phyloP scores from a whole-genome alignment of 2,329 filamentous ascomycete genomes.

The Venturiaceae sp. region DNA sequence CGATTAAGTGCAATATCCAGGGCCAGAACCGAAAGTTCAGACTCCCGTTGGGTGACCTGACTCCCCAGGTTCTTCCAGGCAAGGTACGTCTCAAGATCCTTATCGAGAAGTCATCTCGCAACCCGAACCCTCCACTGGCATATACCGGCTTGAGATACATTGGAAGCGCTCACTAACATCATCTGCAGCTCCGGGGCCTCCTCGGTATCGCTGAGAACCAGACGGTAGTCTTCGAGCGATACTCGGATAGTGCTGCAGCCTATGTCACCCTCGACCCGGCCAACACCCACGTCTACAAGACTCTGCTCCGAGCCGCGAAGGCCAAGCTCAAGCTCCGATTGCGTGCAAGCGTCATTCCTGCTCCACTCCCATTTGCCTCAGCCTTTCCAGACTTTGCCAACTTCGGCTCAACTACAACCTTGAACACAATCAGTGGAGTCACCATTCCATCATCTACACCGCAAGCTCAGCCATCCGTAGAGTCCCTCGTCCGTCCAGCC shows the following conservation, averaged over 20 bases:
- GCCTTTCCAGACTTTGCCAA: neutral
- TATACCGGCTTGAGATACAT: neutral
- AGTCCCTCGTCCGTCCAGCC: neutral
- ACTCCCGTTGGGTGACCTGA: constrained; percentile 77
- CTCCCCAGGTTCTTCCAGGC: constrained; percentile 60
- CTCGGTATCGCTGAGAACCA: constrained; percentile 55
- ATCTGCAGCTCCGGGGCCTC: constrained; percentile 54
- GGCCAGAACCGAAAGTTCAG: constrained; percentile 75
- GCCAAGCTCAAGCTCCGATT: constrained; percentile 96
- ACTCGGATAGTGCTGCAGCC: constrained; percentile 79
- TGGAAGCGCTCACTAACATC: neutral
- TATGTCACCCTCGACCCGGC: constrained; percentile 71
- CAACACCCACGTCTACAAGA: constrained; percentile 85
- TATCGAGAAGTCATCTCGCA: neutral
- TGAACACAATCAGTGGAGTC: neutral
- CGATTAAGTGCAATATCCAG: constrained; percentile 74
- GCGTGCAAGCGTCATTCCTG: constrained; percentile 46
- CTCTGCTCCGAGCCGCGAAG: constrained; percentile 91
- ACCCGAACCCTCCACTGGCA: neutral
- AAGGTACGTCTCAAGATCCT: constrained; percentile 56
- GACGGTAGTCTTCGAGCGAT: constrained; percentile 71
- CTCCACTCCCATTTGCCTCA: constrained; percentile 10
- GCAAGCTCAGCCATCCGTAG: neutral
- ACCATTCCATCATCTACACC: neutral
- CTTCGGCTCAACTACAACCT: constrained; percentile 5